phyloP scores from a whole-genome alignment of 768 basidiomycete species.

The Botryobasidium botryosum region DNA sequence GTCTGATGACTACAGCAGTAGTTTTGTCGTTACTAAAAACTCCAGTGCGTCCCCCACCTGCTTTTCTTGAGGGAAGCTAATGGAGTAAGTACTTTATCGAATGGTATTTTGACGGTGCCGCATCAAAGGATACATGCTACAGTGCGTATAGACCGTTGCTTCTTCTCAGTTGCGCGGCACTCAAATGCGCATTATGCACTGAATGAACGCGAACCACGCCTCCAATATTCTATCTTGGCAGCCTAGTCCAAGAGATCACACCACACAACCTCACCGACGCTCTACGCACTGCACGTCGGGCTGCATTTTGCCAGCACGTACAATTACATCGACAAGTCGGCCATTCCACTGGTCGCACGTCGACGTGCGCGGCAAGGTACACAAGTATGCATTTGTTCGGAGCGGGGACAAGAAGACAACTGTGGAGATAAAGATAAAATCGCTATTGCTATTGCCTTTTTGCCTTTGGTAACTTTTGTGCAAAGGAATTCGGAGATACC shows the following conservation, averaged over 20 bases:
- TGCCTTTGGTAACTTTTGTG: too few species aligned
- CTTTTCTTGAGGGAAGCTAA: background rate
- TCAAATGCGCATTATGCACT: background rate
- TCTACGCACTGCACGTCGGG: conserved; percentile 76
- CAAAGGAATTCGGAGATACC: too few species aligned
- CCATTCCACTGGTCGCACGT: conserved; percentile 68
- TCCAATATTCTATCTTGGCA: conserved; percentile 4
- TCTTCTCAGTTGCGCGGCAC: background rate
- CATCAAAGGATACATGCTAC: conserved; percentile 26
- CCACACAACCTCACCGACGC: conserved; percentile 64
- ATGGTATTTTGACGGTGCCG: background rate
- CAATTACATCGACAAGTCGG: conserved; percentile 13
- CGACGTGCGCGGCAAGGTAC: conserved; percentile 31
- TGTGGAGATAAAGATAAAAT: too few species aligned
- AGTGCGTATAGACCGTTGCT: too few species aligned
- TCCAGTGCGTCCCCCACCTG: conserved; percentile 45
- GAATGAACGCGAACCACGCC: background rate
- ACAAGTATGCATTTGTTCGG: conserved; percentile 68
- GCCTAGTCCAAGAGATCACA: conserved; percentile 75
- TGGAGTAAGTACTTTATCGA: conserved; percentile 1
- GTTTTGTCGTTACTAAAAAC: conserved; percentile 78
- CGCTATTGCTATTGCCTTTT: too few species aligned
- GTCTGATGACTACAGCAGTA: too few species aligned
- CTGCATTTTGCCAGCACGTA: conserved; percentile 46
- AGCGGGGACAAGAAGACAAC: conserved; percentile 83